Conservation (phyloP, 1,284 basidiomycete genomes). For the Abortiporus biennis region DNA sequence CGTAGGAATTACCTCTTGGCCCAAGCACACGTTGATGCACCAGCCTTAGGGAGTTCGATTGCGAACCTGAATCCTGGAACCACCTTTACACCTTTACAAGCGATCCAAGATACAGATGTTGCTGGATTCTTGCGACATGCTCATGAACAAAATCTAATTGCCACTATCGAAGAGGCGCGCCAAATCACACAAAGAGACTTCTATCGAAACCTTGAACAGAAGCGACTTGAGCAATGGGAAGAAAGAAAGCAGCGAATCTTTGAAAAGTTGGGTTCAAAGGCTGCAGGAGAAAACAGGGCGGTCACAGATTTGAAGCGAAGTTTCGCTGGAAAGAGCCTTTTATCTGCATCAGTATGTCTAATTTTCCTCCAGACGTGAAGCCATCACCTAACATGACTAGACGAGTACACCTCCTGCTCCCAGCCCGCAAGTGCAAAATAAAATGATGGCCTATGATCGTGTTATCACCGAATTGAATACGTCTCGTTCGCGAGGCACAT, state of each 20-base stretch:
- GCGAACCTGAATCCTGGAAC: slow-evolving; percentile 76
- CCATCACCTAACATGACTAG: too few relatives aligned
- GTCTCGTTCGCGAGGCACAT: slow-evolving; percentile 63
- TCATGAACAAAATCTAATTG: slow-evolving; percentile 91
- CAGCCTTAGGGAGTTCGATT: slow-evolving; percentile 73
- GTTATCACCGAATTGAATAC: slow-evolving; percentile 72
- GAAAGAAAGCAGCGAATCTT: slow-evolving; percentile 84
- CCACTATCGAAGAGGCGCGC: slow-evolving; percentile 87
- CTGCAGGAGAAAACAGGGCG: slow-evolving; percentile 42
- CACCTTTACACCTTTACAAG: slow-evolving; percentile 87
- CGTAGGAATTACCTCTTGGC: slow-evolving; percentile 79
- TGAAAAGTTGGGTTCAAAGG: slow-evolving; percentile 78
- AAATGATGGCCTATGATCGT: slow-evolving; percentile 93
- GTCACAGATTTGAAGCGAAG: slow-evolving; percentile 56
- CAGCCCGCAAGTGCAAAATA: slow-evolving; percentile 78
- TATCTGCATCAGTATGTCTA: too few relatives aligned
- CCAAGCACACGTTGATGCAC: slow-evolving; percentile 85
- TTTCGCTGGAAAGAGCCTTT: slow-evolving; percentile 46
- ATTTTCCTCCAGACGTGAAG: too few relatives aligned
- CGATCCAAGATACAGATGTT: slow-evolving; percentile 87
- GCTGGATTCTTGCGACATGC: slow-evolving; percentile 85
- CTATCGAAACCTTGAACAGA: slow-evolving; percentile 72
- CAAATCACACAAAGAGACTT: slow-evolving; percentile 85
- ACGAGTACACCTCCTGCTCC: slow-evolving; percentile 48
- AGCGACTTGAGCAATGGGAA: slow-evolving; percentile 83